Base-by-base conservation (phyloP, 108 stramenopile genomes). In the Ochromonas danica region DNA sequence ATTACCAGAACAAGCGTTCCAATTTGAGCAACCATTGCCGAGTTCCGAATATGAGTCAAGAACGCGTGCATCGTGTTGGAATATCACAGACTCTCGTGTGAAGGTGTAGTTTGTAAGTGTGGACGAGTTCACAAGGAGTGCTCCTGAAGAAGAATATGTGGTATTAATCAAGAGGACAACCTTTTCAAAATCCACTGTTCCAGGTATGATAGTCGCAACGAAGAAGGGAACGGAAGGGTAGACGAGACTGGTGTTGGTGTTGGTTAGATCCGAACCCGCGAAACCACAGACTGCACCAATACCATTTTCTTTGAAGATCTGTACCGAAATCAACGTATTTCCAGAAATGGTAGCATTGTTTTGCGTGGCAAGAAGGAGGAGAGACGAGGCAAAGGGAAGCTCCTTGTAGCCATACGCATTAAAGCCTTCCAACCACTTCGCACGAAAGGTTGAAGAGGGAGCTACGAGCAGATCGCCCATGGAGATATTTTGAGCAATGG, bases 221-320 rank as follows among this genome's bases (percentile, higher is more conserved):
- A 14, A 28, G 31, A 67, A 67, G 17, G 17, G 63, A 31, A 35
- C 31, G 6, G 63, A 31, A 14, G 17, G 30, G 27, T 28, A 35
- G 3, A 22, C 31, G 10, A 33, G 14, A 14, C 25, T 6, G 10
- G 63, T 22, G 31, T 28, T 67, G 17, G 31, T 10, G 31, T 35
- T 67, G 17, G 31, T 31, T 51, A 51, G 22, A 14, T 6, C 22
- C 10, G 63, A 67, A 28, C 33, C 27, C 3, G 63, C 30, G 31
- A 67, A 67, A 10, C 63, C 63, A 36, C 63, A 67, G 3, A 28
- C 6, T 35, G 63, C 63, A 10, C 63, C 63, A 36, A 67, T 67
- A 36, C 63, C 63, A 67, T 67, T 67, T 33, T 67, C 63, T 28
- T 36, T 28, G 10, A 67, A 36, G 3, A 67, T n/a, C n/a, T n/a